phyloP scores from a whole-genome alignment of 352 stramenopile species.

The Phytophthora pisi region DNA sequence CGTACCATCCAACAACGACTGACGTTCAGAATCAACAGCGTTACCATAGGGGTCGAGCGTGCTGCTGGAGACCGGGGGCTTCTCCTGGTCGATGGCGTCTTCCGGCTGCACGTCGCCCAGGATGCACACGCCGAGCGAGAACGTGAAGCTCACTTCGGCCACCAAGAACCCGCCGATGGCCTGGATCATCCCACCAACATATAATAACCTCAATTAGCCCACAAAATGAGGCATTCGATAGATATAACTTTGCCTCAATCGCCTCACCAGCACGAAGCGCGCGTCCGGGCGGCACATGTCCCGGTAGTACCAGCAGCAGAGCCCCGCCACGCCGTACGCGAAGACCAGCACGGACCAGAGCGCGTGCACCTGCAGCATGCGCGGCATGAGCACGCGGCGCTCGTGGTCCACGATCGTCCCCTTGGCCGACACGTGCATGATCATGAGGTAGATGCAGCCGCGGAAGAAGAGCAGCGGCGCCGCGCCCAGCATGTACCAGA shows the following conservation, averaged over 20 bases:
- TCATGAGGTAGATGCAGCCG: constrained; percentile 86
- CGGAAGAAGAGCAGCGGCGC: constrained; percentile 80
- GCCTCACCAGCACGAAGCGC: constrained; percentile 73
- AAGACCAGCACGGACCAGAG: constrained; percentile 79
- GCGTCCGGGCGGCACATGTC: constrained; percentile 77
- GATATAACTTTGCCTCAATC: not conserved
- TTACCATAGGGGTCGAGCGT: constrained; percentile 69
- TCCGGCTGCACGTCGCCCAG: constrained; percentile 48
- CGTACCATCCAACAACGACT: constrained; percentile 80
- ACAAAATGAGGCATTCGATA: constrained; percentile 1
- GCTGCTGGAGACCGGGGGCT: constrained; percentile 11
- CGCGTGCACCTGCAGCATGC: constrained; percentile 76
- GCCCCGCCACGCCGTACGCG: constrained; percentile 56
- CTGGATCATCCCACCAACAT: constrained; percentile 27
- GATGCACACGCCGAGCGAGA: constrained; percentile 74
- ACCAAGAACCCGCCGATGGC: constrained; percentile 62
- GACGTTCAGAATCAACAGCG: constrained; percentile 70
- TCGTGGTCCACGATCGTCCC: constrained; percentile 89
- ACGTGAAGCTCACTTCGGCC: constrained; percentile 74
- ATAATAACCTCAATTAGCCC: constrained; percentile 18
- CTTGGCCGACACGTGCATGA: constrained; percentile 83
- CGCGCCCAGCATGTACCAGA: constrained; percentile 80
- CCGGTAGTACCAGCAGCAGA: constrained; percentile 74
- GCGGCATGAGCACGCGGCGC: constrained; percentile 86
- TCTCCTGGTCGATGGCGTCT: constrained; percentile 37